Evolutionary conservation across 345 rosid genomes (phyloP), one percentile per base, ranked within the genome.

Genomic region (Corchorus olitorius): DNA sequence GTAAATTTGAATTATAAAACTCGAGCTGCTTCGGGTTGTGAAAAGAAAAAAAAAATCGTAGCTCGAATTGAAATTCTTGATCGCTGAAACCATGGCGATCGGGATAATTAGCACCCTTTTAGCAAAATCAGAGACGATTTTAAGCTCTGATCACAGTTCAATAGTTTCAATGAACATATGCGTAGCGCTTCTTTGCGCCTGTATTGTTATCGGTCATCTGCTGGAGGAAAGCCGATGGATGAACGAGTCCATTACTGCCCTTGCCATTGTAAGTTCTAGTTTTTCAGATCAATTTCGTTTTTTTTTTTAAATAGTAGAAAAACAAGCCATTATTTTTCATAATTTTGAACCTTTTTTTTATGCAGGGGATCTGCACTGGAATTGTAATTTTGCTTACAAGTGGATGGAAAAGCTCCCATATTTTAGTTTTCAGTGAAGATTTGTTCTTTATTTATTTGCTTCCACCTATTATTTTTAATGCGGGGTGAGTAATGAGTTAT

Each of bases 401-500:
- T 22, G 82, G 87, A 79, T 97, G 99, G 39, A 92, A 87, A 56
- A 93, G 90, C 79, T 93, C 99, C 4, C 97, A 85, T 78, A 85
- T 96, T 72, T 80, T 93, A 54, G 94, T 93, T 53, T 96, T 96
- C 83, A 93, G 97, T 87, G 99, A 96, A 86, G 99, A 96, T 75
- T 80, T 96, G 34, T 96, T 96, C 91, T 96, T 96, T 68, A 96
- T 93, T 76, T 96, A 96, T 84, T 94, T 96, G 78, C 99, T 96
- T 76, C 99, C 99, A 16, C 99, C 99, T 0, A 96, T 96, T 71
- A 93, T 96, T 75, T 96, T 95, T 73, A 96, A 96, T 72, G 99
- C 99, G 0, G 99, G 99, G 99, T 92, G 50, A 82, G 91, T 83
- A 17, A 17, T 53, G 52, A 82, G 91, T 83, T 35, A 17, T 53